A percentile compares a stretch with the other conserved stretches of the same genome.
Conservation (phyloP, 78 protist species). For the Tieghemostelium lacteum region DNA sequence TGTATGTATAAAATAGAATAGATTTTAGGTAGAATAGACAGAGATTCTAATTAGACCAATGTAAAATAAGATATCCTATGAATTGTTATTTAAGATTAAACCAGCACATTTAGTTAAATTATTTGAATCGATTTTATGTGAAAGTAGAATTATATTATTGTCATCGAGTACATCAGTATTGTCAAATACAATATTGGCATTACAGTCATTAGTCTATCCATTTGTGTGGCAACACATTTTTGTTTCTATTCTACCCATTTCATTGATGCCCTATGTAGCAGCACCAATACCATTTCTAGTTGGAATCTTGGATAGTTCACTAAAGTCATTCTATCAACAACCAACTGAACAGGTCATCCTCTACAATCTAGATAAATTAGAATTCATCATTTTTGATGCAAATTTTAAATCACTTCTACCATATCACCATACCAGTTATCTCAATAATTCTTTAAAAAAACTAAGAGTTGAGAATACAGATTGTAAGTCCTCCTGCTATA, state of each 20-base stretch:
- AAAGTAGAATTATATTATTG: slow-evolving; percentile 30
- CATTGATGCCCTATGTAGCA: slow-evolving; percentile 71
- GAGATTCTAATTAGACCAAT: background rate
- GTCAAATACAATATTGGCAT: slow-evolving; percentile 56
- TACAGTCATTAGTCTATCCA: slow-evolving; percentile 49
- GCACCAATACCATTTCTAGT: slow-evolving; percentile 77
- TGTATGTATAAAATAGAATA: background rate
- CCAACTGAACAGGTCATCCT: slow-evolving; percentile 73
- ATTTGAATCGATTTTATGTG: slow-evolving; percentile 46
- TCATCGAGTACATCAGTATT: slow-evolving; percentile 23
- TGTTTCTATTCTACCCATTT: slow-evolving; percentile 51
- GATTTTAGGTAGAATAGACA: background rate
- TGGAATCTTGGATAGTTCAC: slow-evolving; percentile 63
- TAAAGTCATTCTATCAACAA: slow-evolving; percentile 74
- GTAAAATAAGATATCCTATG: slow-evolving; percentile 25
- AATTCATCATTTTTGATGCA: slow-evolving; percentile 63
- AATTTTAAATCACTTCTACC: slow-evolving; percentile 45
- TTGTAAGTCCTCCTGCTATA: background rate
- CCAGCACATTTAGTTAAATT: slow-evolving; percentile 43
- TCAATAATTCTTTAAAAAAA: slow-evolving; percentile 15
- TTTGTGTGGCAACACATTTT: slow-evolving; percentile 77
- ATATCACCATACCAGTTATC: slow-evolving; percentile 25
- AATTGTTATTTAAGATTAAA: slow-evolving; percentile 45
- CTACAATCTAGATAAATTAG: slow-evolving; percentile 45
- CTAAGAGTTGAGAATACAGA: background rate